Percentiles rank a stretch among this genome's conserved stretches.
Evolutionary conservation across 2,329 filamentous ascomycete genomes (phyloP).

Genomic region (Orbilia oligospora): DNA sequence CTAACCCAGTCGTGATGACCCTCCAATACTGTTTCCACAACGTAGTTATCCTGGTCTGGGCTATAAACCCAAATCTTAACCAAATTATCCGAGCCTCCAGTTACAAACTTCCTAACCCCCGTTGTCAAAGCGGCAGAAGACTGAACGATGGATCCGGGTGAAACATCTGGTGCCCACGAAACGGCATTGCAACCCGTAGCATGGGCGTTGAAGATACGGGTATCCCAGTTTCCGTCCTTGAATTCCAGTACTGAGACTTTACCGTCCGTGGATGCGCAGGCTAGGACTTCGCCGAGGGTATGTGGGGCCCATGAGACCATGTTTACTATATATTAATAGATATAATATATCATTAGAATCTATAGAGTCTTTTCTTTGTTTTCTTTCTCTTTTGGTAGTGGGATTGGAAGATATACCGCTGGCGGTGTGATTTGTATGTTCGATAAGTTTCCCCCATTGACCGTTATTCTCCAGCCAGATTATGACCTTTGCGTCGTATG

Average conservation of each 20-base stretch:
- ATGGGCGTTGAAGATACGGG: constrained; percentile 91
- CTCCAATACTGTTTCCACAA: constrained; percentile 73
- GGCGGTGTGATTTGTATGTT: constrained; percentile 64
- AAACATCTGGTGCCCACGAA: constrained; percentile 89
- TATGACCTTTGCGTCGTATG: constrained; percentile 97
- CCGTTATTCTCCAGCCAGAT: constrained; percentile 90
- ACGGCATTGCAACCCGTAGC: constrained; percentile 95
- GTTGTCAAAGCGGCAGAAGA: constrained; percentile 65
- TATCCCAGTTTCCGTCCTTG: constrained; percentile 93
- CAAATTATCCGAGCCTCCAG: constrained; percentile 91
- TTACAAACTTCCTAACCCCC: constrained; percentile 80
- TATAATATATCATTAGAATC: too few relatives aligned
- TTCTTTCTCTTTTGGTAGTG: neutral
- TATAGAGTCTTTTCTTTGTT: too few relatives aligned
- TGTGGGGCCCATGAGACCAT: constrained; percentile 98
- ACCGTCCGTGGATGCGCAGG: constrained; percentile 93
- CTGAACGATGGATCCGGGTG: constrained; percentile 87
- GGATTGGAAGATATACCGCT: constrained; percentile 60
- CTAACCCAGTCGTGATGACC: constrained; percentile 97
- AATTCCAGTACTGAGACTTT: constrained; percentile 95
- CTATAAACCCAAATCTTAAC: constrained; percentile 92
- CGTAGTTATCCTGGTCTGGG: constrained; percentile 71
- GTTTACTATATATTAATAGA: constrained; percentile 75
- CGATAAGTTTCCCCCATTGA: constrained; percentile 63
- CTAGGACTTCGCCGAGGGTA: constrained; percentile 92